phyloP scores from a whole-genome alignment of 2,329 filamentous ascomycete genomes.

The Lasiodiplodia citricola region DNA sequence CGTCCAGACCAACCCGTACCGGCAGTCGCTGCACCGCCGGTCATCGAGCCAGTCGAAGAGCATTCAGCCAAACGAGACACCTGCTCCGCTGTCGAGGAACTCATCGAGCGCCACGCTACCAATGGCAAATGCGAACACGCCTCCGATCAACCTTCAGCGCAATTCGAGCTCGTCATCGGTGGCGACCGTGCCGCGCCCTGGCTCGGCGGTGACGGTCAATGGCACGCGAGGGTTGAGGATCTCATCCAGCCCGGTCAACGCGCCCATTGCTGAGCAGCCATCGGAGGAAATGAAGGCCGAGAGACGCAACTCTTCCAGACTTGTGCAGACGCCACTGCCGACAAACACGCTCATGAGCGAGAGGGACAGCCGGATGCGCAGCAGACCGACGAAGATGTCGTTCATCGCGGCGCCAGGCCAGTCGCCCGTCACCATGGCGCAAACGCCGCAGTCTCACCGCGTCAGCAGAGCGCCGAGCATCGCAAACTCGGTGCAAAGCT shows the following conservation, averaged over 20 bases:
- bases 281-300: conserved; percentile 5
- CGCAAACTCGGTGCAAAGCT: conserved; percentile 13
- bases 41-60: conserved; percentile 31
- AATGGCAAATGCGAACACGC: neutral
- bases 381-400: conserved; percentile 18
- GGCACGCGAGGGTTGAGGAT: conserved; percentile 16
- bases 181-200: conserved; percentile 3
- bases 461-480: conserved; percentile 8
- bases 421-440: neutral
- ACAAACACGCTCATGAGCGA: conserved; percentile 23
- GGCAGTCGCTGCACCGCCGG: conserved; percentile 34
- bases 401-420: conserved; percentile 9
- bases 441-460: neutral
- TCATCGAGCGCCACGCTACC: conserved; percentile 7
- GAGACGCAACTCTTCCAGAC: neutral
- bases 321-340: neutral
- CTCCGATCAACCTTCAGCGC: conserved; percentile 13
- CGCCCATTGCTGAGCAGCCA: conserved; percentile 15
- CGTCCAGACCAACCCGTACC: conserved; percentile 29
- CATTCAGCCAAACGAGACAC: neutral
- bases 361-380: conserved; percentile 18
- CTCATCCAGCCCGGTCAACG: conserved; percentile 13
- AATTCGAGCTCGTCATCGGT: conserved; percentile 10
- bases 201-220: neutral
- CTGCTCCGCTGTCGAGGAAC: conserved; percentile 6